Conservation (phyloP, 2,329 filamentous ascomycete species). For the Paraphaeosphaeria sporulosa region DNA sequence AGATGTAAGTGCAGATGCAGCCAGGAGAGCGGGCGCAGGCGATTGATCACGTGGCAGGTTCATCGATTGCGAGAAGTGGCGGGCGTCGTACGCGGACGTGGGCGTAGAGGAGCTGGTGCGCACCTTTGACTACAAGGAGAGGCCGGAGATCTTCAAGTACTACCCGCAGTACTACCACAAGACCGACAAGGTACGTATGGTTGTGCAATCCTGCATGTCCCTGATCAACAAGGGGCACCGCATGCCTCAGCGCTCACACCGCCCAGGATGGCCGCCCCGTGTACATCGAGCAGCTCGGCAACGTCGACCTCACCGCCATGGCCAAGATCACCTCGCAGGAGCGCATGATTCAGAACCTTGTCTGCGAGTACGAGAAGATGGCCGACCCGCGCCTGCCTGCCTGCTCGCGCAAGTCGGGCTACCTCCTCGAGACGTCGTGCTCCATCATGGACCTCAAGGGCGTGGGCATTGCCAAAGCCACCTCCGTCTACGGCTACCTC, state of each 20-base stretch:
- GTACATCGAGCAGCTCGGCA: constrained; percentile 96
- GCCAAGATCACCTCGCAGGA: constrained; percentile 91
- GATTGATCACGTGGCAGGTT: constrained; percentile 71
- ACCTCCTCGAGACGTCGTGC: constrained; percentile 96
- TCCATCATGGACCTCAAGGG: constrained; percentile 98
- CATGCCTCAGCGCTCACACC: constrained; percentile 18
- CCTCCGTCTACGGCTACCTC: constrained; percentile 88
- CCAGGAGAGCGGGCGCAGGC: neutral
- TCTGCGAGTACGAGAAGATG: constrained; percentile 97
- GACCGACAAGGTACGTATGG: constrained; percentile 73
- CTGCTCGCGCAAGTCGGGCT: constrained; percentile 89
- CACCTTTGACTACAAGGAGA: constrained; percentile 88
- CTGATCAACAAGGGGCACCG: neutral
- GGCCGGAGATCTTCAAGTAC: constrained; percentile 82
- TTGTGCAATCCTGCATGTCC: constrained; percentile 12
- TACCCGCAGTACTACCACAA: constrained; percentile 99
- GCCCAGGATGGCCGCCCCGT: constrained; percentile 89
- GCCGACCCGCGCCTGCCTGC: constrained; percentile 92
- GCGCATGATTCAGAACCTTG: constrained; percentile 95
- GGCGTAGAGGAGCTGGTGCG: constrained; percentile 79
- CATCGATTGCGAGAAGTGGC: constrained; percentile 88
- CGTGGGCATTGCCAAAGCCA: constrained; percentile 81
- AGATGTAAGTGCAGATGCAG: constrained; percentile 74
- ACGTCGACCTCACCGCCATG: constrained; percentile 88
- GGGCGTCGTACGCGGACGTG: constrained; percentile 74